These are phyloP conservation scores for Kandelia obovata DNA, from an alignment of 345 rosid genomes.

Conservation along the genomic window DNA sequence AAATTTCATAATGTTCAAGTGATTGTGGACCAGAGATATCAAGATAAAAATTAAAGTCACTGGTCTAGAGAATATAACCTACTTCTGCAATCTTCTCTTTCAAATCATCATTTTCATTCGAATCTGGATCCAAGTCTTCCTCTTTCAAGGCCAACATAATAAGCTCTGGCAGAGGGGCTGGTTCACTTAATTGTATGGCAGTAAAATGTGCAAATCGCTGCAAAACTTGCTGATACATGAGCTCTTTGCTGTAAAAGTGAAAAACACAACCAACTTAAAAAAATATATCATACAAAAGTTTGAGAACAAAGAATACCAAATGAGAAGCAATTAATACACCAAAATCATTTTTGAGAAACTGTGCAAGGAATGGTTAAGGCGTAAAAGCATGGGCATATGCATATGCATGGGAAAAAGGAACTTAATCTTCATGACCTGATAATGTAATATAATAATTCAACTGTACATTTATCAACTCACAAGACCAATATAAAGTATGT, in stretches of 20 bases:
- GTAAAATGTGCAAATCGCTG: constrained; percentile 84
- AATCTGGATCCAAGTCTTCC: constrained; percentile 68
- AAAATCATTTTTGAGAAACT: not conserved
- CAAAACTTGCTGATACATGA: constrained; percentile 93
- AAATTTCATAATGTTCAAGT: constrained; percentile 2
- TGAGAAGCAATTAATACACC: not conserved
- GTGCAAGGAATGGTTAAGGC: not conserved
- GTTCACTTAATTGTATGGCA: constrained; percentile 80
- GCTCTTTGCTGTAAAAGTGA: constrained; percentile 72
- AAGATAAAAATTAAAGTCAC: not conserved
- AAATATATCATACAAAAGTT: not conserved
- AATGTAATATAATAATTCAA: too few relatives aligned
- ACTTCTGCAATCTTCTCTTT: constrained; percentile 86
- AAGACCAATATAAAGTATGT: too few relatives aligned
- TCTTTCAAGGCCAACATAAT: constrained; percentile 81
- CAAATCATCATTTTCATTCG: constrained; percentile 59
- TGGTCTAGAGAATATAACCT: constrained; percentile 19
- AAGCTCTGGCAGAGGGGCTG: constrained; percentile 69
- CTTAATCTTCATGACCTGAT: too few relatives aligned
- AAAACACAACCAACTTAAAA: not conserved
- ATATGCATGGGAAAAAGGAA: not conserved
- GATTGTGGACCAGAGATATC: not conserved
- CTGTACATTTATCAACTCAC: too few relatives aligned
- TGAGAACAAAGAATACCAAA: not conserved
- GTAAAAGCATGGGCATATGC: not conserved